A percentile compares a stretch with the other conserved stretches of the same genome.
Conservation (phyloP, 2,329 filamentous ascomycete genomes). For the Exserohilum rostratum region DNA sequence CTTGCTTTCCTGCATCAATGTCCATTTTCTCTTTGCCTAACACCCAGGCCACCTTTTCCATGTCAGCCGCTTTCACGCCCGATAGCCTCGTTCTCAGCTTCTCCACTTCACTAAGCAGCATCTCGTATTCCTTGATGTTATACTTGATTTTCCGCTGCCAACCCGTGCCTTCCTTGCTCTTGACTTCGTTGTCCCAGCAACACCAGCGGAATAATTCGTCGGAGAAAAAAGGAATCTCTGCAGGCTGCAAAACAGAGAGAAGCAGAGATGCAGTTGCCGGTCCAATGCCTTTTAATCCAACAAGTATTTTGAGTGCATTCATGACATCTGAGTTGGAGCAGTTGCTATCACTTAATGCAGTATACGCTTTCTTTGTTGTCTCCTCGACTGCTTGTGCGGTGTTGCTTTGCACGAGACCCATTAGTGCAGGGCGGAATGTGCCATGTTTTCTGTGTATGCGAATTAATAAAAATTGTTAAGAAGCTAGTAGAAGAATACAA, state of each 20-base stretch:
- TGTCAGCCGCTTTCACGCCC: constrained; percentile 17
- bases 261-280: constrained; percentile 80
- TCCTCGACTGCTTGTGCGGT: constrained; percentile 53
- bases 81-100: constrained; percentile 31
- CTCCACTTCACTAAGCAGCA: constrained; percentile 54
- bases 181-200: constrained; percentile 56
- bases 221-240: constrained; percentile 73
- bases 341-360: constrained; percentile 17
- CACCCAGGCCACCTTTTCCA: constrained; percentile 19
- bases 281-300: constrained; percentile 73
- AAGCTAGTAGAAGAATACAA: background rate
- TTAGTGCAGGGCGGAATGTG: constrained; percentile 56
- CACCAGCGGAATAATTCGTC: constrained; percentile 81
- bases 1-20: constrained; percentile 5
- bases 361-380: constrained; percentile 61
- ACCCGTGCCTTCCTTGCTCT: constrained; percentile 42
- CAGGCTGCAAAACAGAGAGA: constrained; percentile 67
- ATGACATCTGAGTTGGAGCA: background rate
- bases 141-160: constrained; percentile 69
- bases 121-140: constrained; percentile 69
- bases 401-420: constrained; percentile 64
- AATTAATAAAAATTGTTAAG: background rate
- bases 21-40: constrained; percentile 10
- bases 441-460: constrained; percentile 53
- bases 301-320: constrained; percentile 60